Conservation (phyloP, 1,284 basidiomycete genomes). For the Retiboletus flavoniger region DNA sequence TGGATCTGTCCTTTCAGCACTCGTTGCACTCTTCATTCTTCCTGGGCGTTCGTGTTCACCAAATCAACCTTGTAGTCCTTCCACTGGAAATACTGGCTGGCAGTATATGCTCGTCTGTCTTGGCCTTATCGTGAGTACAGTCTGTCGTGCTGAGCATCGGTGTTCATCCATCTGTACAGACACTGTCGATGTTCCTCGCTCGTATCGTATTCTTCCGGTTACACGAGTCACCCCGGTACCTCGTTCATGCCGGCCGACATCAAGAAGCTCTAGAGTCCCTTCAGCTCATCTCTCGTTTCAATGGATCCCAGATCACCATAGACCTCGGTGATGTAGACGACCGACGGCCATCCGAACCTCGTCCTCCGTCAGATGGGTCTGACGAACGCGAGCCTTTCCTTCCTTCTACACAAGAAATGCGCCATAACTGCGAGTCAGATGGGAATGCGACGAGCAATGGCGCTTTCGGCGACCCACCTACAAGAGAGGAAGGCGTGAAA, state of each 20-base stretch:
- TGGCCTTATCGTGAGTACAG: constrained; percentile 63
- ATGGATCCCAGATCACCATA: constrained; percentile 69
- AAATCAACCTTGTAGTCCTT: constrained; percentile 58
- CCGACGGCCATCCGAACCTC: constrained; percentile 25
- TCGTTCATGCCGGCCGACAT: constrained; percentile 80
- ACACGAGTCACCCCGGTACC: constrained; percentile 90
- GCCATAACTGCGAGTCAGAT: constrained; percentile 2
- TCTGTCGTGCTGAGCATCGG: background rate
- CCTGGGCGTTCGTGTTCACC: constrained; percentile 73
- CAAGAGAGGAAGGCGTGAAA: constrained; percentile 25
- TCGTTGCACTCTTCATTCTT: constrained; percentile 76
- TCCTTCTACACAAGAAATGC: constrained; percentile 19
- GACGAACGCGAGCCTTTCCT: constrained; percentile 35
- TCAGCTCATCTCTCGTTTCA: constrained; percentile 80
- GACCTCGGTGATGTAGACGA: constrained; percentile 74
- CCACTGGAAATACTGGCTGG: constrained; percentile 80
- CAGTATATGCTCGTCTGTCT: constrained; percentile 75
- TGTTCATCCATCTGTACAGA: constrained; percentile 47
- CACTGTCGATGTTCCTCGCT: constrained; percentile 80
- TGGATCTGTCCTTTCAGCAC: constrained; percentile 81
- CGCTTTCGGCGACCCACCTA: constrained; percentile 6
- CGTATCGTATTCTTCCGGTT: constrained; percentile 88
- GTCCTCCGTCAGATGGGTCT: constrained; percentile 12
- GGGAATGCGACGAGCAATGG: constrained; percentile 14
- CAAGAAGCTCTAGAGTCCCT: constrained; percentile 82